These are phyloP conservation scores for Plasmodium relictum DNA, from an alignment of 169 alveolate species.

Conservation along the genomic window DNA sequence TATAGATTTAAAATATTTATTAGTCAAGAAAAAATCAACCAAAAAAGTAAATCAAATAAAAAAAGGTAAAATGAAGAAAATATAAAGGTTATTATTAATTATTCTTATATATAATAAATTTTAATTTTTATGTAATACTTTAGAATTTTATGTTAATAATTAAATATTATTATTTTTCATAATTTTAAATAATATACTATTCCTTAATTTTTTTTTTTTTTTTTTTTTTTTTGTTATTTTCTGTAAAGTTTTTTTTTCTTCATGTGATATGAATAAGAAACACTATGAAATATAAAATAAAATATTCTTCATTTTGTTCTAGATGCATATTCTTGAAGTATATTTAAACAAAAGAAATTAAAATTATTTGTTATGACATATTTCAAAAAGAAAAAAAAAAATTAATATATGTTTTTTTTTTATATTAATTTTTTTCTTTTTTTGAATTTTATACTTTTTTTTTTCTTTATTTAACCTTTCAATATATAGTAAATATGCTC, in stretches of 20 bases:
- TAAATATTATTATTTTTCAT: not conserved
- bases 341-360: slow-evolving; percentile 21
- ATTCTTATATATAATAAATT: no score
- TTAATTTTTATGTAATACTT: not conserved
- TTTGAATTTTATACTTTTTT: no score
- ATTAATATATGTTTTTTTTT: not conserved
- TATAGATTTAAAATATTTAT: no score
- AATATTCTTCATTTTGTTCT: slow-evolving; percentile 27
- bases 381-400: slow-evolving; percentile 7
- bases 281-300: slow-evolving; percentile 18
- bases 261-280: slow-evolving; percentile 8
- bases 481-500: slow-evolving; percentile 54
- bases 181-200: not conserved
- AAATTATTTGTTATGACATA: slow-evolving; percentile 24
- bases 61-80: no score
- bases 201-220: not conserved
- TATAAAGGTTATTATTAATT: no score
- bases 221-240: slow-evolving; percentile 9
- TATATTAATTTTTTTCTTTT: slow-evolving; percentile 6
- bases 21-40: no score
- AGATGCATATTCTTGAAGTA: slow-evolving; percentile 32
- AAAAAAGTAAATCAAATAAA: no score
- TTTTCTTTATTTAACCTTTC: no score
- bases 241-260: not conserved
- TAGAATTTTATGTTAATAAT: not conserved